A percentile compares a stretch with the other conserved stretches of the same genome.
phyloP scores from a whole-genome alignment of 495 filamentous ascomycete genomes.

The Trichoderma asperelloides region DNA sequence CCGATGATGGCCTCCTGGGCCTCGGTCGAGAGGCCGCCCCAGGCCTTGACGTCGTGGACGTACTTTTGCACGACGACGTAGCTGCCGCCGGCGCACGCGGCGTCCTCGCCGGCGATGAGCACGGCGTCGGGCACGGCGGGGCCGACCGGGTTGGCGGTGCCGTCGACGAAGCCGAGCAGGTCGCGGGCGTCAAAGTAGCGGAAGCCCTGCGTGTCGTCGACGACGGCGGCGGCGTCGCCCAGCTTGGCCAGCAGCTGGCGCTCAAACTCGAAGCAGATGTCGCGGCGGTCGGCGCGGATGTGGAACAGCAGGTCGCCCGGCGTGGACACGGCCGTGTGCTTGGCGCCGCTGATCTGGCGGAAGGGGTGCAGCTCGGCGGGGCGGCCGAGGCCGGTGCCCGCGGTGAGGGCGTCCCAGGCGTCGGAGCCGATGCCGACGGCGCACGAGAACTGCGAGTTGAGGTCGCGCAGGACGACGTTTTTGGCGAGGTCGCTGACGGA shows the following conservation, averaged over 20 bases:
- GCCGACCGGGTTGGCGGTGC: constrained; percentile 50
- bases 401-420: constrained; percentile 39
- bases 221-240: constrained; percentile 34
- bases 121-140: constrained; percentile 34
- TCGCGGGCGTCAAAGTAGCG: constrained; percentile 53
- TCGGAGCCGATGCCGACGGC: constrained; percentile 46
- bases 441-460: constrained; percentile 38
- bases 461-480: constrained; percentile 46
- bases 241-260: constrained; percentile 42
- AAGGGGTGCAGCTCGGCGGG: constrained; percentile 48
- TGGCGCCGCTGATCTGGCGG: constrained; percentile 32
- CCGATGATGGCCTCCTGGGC: constrained; percentile 49
- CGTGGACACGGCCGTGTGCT: constrained; percentile 41
- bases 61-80: constrained; percentile 54
- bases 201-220: constrained; percentile 48
- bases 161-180: constrained; percentile 51
- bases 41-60: constrained; percentile 41
- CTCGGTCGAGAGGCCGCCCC: constrained; percentile 38
- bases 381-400: constrained; percentile 22
- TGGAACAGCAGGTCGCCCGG: constrained; percentile 50
- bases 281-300: constrained; percentile 47
- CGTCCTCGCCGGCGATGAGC: constrained; percentile 39
- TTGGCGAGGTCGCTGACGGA: constrained; percentile 39
- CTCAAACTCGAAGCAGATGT: constrained; percentile 51
- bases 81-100: constrained; percentile 34